phyloP scores from a whole-genome alignment of 1,284 basidiomycete genomes.

The Pseudozyma thailandica region DNA sequence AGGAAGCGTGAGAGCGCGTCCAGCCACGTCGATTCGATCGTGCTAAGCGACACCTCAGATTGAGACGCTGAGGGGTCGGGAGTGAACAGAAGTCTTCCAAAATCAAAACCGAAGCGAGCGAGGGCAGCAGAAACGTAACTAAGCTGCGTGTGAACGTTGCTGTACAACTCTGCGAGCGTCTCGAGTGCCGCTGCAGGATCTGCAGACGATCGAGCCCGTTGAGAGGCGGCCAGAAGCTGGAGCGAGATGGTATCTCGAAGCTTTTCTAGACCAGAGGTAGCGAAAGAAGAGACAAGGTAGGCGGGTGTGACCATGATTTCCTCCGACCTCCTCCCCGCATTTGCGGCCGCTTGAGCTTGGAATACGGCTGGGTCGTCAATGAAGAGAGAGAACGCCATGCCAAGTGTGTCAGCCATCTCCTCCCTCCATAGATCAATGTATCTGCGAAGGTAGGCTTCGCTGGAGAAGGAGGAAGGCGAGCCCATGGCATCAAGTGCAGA shows the following conservation, averaged over 20 bases:
- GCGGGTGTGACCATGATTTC: constrained; percentile 19
- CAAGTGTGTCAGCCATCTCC: constrained; percentile 88
- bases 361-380: constrained; percentile 77
- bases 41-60: constrained; percentile 1
- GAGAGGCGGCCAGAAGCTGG: constrained; percentile 16
- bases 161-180: constrained; percentile 22
- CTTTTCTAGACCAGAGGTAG: constrained; percentile 19
- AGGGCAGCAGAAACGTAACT: constrained; percentile 38
- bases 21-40: constrained; percentile 23
- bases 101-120: constrained; percentile 44
- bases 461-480: constrained; percentile 26
- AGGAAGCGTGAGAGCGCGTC: constrained; percentile 17
- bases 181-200: constrained; percentile 15
- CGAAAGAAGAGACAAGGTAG: constrained; percentile 39
- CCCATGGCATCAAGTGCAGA: constrained; percentile 68
- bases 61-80: background rate
- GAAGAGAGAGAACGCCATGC: constrained; percentile 89
- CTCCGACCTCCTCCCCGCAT: too few species aligned
- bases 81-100: constrained; percentile 30
- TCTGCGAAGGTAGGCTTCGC: constrained; percentile 67
- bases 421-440: constrained; percentile 93
- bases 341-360: too few species aligned
- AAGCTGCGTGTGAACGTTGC: constrained; percentile 41
- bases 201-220: background rate
- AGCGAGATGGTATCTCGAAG: constrained; percentile 17